Evolutionary conservation across 352 stramenopile genomes (phyloP).

Genomic region (Globisporangium echinulatum): DNA sequence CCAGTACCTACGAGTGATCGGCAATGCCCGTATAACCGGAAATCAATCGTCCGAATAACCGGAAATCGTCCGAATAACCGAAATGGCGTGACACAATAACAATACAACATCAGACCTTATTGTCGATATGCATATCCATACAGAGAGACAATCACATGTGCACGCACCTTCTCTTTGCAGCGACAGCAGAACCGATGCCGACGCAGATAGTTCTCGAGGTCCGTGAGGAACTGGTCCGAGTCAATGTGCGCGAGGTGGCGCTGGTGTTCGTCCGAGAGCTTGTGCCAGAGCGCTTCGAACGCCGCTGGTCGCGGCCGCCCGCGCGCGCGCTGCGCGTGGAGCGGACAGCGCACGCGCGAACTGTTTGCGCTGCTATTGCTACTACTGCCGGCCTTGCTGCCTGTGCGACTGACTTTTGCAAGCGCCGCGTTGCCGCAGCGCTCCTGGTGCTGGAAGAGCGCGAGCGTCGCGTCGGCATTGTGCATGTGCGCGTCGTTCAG

Average conservation of each 20-base stretch:
- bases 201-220: conserved; percentile 78
- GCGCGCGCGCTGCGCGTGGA: conserved; percentile 74
- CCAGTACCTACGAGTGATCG: conserved; percentile 26
- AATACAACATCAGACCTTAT: no score
- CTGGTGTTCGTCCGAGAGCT: conserved; percentile 72
- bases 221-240: conserved; percentile 82
- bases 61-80: no score
- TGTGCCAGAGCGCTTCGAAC: conserved; percentile 76
- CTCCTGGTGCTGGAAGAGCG: conserved; percentile 79
- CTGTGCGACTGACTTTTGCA: conserved; percentile 28
- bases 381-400: conserved; percentile 27
- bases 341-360: conserved; percentile 53
- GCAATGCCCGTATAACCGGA: no score
- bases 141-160: not conserved
- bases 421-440: conserved; percentile 51
- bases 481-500: conserved; percentile 63
- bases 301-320: conserved; percentile 61
- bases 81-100: no score
- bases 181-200: conserved; percentile 84
- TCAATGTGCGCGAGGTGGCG: conserved; percentile 80
- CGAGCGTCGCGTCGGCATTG: conserved; percentile 56
- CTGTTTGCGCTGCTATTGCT: conserved; percentile 20
- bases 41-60: no score
- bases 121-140: no score
- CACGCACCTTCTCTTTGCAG: conserved; percentile 71